Conservation (phyloP, 192 early-diverging fungal genomes). For the Linnemannia exigua region DNA sequence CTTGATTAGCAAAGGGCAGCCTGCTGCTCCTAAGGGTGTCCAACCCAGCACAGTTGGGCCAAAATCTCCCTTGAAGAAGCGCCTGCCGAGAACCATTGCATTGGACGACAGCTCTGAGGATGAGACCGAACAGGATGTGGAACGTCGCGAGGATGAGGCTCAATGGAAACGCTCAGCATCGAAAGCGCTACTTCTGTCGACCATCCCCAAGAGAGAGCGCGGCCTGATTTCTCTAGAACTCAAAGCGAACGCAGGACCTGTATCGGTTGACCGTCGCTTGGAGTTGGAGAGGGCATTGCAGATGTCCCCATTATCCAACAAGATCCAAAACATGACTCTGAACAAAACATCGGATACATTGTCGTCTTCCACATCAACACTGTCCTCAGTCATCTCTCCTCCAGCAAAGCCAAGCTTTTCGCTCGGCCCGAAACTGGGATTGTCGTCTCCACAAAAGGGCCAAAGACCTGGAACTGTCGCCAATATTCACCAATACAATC, state of each 20-base stretch:
- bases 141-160: background rate
- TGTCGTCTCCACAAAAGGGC: background rate
- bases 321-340: slow-evolving; percentile 30
- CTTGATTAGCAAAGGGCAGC: background rate
- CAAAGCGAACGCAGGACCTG: background rate
- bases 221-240: slow-evolving; percentile 1
- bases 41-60: background rate
- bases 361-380: background rate
- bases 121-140: background rate
- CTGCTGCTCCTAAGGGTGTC: background rate
- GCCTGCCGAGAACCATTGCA: slow-evolving; percentile 4
- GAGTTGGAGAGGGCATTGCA: slow-evolving; percentile 19
- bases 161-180: slow-evolving; percentile 26
- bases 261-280: background rate
- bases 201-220: slow-evolving; percentile 8
- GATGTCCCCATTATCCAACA: slow-evolving; percentile 37
- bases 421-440: background rate
- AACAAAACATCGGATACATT: background rate
- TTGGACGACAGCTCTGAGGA: slow-evolving; percentile 30
- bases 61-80: background rate
- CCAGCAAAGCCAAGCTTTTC: background rate
- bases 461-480: background rate
- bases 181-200: slow-evolving; percentile 10
- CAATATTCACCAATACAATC: slow-evolving; percentile 14
- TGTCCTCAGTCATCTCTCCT: background rate